These are phyloP conservation scores for Neurospora sublineolata DNA, from an alignment of 495 filamentous ascomycete species.

Conservation along the genomic window DNA sequence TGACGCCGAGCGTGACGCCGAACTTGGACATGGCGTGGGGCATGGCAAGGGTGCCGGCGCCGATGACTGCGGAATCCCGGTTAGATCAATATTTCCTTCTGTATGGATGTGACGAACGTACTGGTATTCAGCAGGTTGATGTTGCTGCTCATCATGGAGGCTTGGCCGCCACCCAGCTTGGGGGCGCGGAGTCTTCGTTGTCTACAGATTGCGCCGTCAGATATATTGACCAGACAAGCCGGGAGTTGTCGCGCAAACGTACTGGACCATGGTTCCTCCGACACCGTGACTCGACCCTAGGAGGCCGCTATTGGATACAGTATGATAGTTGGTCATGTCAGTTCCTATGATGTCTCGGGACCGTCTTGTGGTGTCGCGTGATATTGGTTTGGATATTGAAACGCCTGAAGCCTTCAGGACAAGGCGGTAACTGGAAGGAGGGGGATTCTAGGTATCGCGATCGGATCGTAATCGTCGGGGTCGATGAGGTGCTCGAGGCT, in stretches of 20 bases:
- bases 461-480: background rate
- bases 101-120: slow-evolving; percentile 26
- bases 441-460: background rate
- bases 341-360: background rate
- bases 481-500: background rate
- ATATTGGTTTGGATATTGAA: background rate
- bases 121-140: slow-evolving; percentile 95
- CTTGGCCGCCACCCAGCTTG: slow-evolving; percentile 50
- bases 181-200: slow-evolving; percentile 26
- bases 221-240: background rate
- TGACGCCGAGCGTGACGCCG: slow-evolving; percentile 67
- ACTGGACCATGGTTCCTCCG: background rate
- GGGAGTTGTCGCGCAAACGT: background rate
- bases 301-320: background rate
- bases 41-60: slow-evolving; percentile 91
- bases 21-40: slow-evolving; percentile 86
- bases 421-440: background rate
- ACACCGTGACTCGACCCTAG: background rate
- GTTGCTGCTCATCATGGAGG: slow-evolving; percentile 81
- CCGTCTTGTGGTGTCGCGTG: background rate
- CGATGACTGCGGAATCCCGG: slow-evolving; percentile 53
- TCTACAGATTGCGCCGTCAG: slow-evolving; percentile 6
- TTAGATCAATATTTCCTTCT: background rate
- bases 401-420: background rate
- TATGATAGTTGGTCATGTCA: background rate